These are phyloP conservation scores for Yamadazyma epiphylla DNA, from an alignment of 1,139 yeast species.

Conservation along the genomic window DNA sequence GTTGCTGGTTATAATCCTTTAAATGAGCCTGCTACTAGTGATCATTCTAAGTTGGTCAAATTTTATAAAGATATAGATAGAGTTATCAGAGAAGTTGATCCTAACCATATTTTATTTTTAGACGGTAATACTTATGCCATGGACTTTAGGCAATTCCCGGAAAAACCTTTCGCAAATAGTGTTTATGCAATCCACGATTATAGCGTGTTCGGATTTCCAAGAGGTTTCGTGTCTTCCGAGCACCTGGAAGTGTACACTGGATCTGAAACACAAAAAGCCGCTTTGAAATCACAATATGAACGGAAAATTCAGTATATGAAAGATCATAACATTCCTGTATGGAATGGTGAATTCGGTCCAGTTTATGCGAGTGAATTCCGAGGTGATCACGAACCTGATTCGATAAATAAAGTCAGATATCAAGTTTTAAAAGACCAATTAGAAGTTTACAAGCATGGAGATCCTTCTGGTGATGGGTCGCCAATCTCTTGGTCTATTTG, in stretches of 20 bases:
- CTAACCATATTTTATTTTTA: slow-evolving; percentile 36
- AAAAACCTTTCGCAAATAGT: slow-evolving; percentile 26
- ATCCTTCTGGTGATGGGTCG: slow-evolving; percentile 36
- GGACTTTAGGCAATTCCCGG: slow-evolving; percentile 41
- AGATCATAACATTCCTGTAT: slow-evolving; percentile 35
- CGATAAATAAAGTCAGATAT: slow-evolving; percentile 30
- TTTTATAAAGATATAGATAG: slow-evolving; percentile 28
- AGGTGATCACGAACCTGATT: slow-evolving; percentile 31
- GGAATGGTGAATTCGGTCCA: slow-evolving; percentile 49
- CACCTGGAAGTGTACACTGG: slow-evolving; percentile 23
- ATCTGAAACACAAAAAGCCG: slow-evolving; percentile 22
- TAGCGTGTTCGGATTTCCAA: slow-evolving; percentile 34
- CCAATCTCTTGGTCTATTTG: slow-evolving; percentile 44
- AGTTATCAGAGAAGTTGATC: slow-evolving; percentile 32
- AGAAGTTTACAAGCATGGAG: slow-evolving; percentile 30
- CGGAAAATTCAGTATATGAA: slow-evolving; percentile 37
- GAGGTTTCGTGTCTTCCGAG: slow-evolving; percentile 7
- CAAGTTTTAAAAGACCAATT: slow-evolving; percentile 36
- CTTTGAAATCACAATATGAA: slow-evolving; percentile 26
- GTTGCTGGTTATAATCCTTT: slow-evolving; percentile 45
- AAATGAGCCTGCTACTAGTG: slow-evolving; percentile 39
- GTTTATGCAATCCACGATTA: slow-evolving; percentile 44
- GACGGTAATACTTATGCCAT: slow-evolving; percentile 44
- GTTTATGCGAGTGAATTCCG: slow-evolving; percentile 36
- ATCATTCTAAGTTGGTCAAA: slow-evolving; percentile 26